Base-by-base conservation (phyloP, 805 yeast genomes). In the Metschnikowia reukaufii region DNA sequence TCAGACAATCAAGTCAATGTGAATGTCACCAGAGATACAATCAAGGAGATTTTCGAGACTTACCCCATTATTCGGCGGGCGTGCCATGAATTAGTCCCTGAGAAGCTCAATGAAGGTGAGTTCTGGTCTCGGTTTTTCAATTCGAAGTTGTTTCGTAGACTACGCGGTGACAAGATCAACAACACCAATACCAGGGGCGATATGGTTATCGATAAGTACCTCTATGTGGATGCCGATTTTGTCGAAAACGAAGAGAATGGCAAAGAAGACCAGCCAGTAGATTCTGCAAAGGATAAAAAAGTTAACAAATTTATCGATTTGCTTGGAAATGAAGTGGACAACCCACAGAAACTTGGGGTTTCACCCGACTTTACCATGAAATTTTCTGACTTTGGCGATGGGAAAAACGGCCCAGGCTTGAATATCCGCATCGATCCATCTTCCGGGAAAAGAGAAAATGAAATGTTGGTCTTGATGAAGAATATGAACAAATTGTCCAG, bases 81-180 rank as follows among this genome's bases (percentile, higher is more conserved):
- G 0, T 94, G 87, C 60, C 83, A 81, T 49, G 99, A 94, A 45
- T 83, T 83, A 48, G 99, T 94, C 4, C 99, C 98, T 0, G 57
- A 51, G 12, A 83, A 84, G 51, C 74, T 94, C 44, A 78, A 81
- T 39, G 98, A 94, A 63, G 91, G 92, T 35, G 96, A 87, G 60
- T 94, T 94, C 58, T 94, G 99, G 99, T 88, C 96, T 9, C 73
- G 97, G 51, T 94, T 94, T 60, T 94, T 94, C 74, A 84, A 88
- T 58, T 90, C 97, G 0, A 86, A 89, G 58, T 70, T 94, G 50
- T 94, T 91, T 60, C 76, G 97, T 55, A 81, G 90, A 58, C 71
- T 94, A 29, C 77, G 96, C 62, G 99, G 99, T 48, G 98, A 94
- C 61, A 83, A 82, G 54, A 78, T 89, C 44, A 69, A 68, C 43